Percentiles rank a stretch among this genome's conserved stretches.
Evolutionary conservation across 179 eudicot species (phyloP).

Genomic region (Sideroxylon spinosum): DNA sequence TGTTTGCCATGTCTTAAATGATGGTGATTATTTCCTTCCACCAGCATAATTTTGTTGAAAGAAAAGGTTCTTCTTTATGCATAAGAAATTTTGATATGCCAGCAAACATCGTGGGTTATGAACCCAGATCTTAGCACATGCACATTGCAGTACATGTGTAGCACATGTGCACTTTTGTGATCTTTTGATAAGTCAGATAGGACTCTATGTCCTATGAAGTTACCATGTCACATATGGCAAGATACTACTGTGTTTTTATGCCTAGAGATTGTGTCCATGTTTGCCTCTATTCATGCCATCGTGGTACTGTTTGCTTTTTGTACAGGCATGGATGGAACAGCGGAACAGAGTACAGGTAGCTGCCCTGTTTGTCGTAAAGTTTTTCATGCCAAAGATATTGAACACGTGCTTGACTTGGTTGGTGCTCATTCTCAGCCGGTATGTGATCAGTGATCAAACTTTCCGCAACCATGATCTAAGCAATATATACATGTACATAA

Average conservation of each 20-base stretch:
- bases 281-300: background rate
- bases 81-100: background rate
- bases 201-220: background rate
- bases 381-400: conserved; percentile 78
- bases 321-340: conserved; percentile 29
- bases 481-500: too few relatives aligned
- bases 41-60: background rate
- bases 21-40: background rate
- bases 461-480: background rate
- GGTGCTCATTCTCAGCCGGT: conserved; percentile 50
- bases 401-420: conserved; percentile 77
- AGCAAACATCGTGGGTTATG: background rate
- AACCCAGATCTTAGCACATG: background rate
- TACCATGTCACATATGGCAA: background rate
- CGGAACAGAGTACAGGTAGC: conserved; percentile 49
- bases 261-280: background rate
- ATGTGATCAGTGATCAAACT: conserved; percentile 21
- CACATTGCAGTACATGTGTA: background rate
- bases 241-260: background rate
- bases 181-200: conserved; percentile 5
- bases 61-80: background rate
- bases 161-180: background rate
- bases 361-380: conserved; percentile 90
- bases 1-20: background rate
- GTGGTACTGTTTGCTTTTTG: conserved; percentile 15